These are phyloP conservation scores for Cercospora sojina DNA, from an alignment of 2,329 filamentous ascomycete species.

Conservation along the genomic window DNA sequence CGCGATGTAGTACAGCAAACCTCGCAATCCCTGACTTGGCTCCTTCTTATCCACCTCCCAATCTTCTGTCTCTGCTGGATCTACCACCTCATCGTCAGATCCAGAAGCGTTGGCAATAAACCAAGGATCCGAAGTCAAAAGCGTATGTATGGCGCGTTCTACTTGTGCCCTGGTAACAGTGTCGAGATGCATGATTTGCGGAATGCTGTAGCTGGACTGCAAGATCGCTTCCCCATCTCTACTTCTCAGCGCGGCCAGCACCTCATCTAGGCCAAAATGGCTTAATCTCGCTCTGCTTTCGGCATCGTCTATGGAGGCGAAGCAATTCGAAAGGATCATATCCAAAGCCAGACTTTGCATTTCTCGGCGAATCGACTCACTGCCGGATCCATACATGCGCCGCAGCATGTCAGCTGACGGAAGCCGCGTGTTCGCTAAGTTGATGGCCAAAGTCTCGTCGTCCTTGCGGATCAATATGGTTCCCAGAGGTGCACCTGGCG, in stretches of 20 bases:
- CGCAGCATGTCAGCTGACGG: slow-evolving; percentile 13
- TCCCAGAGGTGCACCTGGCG: slow-evolving; percentile 22
- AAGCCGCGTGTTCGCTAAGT: slow-evolving; percentile 17
- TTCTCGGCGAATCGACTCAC: slow-evolving; percentile 6
- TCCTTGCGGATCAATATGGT: slow-evolving; percentile 15
- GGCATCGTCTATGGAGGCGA: background rate
- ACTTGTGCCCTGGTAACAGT: slow-evolving; percentile 12
- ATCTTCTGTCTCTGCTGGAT: slow-evolving; percentile 32
- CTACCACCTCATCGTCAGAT: slow-evolving; percentile 15
- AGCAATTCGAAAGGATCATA: slow-evolving; percentile 10
- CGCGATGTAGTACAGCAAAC: slow-evolving; percentile 82
- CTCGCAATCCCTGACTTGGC: slow-evolving; percentile 37
- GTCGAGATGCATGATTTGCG: slow-evolving; percentile 14
- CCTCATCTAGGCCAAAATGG: slow-evolving; percentile 12
- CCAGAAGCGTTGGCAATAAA: slow-evolving; percentile 10
- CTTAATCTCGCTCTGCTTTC: slow-evolving; percentile 1
- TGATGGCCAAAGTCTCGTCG: slow-evolving; percentile 20
- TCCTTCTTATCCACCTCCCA: slow-evolving; percentile 26
- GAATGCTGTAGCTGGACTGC: slow-evolving; percentile 11
- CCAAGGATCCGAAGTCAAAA: slow-evolving; percentile 19
- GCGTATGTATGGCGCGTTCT: slow-evolving; percentile 20
- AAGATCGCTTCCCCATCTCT: slow-evolving; percentile 9
- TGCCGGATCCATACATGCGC: slow-evolving; percentile 12
- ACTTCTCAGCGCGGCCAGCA: slow-evolving; percentile 4
- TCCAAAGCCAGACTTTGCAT: slow-evolving; percentile 12